Evolutionary conservation across 306 rosid species (phyloP).

Genomic region (Macrotyloma uniflorum): DNA sequence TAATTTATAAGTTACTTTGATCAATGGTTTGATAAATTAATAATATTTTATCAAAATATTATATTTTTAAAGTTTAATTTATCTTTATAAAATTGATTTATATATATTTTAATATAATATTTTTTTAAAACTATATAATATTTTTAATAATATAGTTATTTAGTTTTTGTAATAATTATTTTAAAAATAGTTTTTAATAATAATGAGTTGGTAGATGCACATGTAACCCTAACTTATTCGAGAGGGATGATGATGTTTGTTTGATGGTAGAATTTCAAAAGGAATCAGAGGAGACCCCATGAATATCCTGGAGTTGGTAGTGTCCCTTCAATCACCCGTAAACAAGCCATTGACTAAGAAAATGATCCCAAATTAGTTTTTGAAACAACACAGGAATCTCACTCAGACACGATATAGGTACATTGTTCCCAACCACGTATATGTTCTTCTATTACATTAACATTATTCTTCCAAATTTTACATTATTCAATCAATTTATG

Average conservation of each 20-base stretch:
- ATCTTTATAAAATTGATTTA: too few species aligned
- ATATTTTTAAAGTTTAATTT: too few species aligned
- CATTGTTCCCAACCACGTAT: not conserved
- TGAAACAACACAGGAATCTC: not conserved
- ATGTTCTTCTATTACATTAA: not conserved
- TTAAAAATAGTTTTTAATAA: too few species aligned
- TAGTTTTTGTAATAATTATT: too few species aligned
- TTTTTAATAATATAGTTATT: too few species aligned
- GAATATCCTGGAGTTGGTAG: constrained; percentile 39
- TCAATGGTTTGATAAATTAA: too few species aligned
- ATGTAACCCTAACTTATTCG: constrained; percentile 1
- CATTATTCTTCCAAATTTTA: constrained; percentile 21
- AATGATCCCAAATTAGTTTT: not conserved
- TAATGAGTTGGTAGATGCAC: constrained; percentile 5
- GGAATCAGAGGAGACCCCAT: constrained; percentile 16
- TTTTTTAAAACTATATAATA: too few species aligned
- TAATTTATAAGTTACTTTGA: too few species aligned
- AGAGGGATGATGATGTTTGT: constrained; percentile 17
- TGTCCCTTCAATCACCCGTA: constrained; percentile 38
- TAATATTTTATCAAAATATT: too few species aligned
- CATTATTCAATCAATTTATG: constrained; percentile 27
- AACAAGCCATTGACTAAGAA: constrained; percentile 34
- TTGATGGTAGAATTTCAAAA: constrained; percentile 10
- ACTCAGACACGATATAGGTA: constrained; percentile 17
- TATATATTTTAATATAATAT: too few species aligned